Evolutionary conservation across 2,329 filamentous ascomycete species (phyloP).

Genomic region (Pseudopyricularia javanii): DNA sequence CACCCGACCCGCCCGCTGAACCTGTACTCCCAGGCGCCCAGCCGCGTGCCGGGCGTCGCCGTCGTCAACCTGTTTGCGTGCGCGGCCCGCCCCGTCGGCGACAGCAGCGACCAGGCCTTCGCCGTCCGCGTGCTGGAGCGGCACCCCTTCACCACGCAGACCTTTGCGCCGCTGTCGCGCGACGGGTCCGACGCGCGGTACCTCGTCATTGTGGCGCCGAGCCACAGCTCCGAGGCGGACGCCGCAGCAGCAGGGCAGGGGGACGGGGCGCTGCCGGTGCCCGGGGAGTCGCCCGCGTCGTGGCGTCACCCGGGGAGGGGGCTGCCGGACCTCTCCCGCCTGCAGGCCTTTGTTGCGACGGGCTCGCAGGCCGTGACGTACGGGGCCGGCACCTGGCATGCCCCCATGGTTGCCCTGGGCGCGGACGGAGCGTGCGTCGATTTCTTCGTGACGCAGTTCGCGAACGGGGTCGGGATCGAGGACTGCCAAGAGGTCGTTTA

Average conservation of each 20-base stretch:
- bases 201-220: conserved; percentile 82
- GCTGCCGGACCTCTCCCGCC: conserved; percentile 56
- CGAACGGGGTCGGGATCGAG: conserved; percentile 68
- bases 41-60: conserved; percentile 40
- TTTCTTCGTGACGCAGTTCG: conserved; percentile 83
- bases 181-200: conserved; percentile 39
- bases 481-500: conserved; percentile 71
- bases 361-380: conserved; percentile 83
- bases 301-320: conserved; percentile 37
- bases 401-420: conserved; percentile 86
- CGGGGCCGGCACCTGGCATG: conserved; percentile 85
- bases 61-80: conserved; percentile 87
- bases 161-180: conserved; percentile 63
- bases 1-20: conserved; percentile 64
- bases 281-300: conserved; percentile 14
- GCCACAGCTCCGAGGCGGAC: conserved; percentile 35
- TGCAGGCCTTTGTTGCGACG: conserved; percentile 69
- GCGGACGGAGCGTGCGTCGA: conserved; percentile 46
- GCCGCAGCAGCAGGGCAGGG: too few relatives aligned
- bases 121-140: conserved; percentile 67
- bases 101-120: conserved; percentile 27
- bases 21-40: conserved; percentile 56
- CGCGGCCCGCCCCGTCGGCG: conserved; percentile 44
- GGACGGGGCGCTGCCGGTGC: conserved; percentile 25
- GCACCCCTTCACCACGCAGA: conserved; percentile 90